Evolutionary conservation across 2,329 filamentous ascomycete species (phyloP), one percentile per base, ranked within the genome.

Genomic region (Ophiostoma quercus): DNA sequence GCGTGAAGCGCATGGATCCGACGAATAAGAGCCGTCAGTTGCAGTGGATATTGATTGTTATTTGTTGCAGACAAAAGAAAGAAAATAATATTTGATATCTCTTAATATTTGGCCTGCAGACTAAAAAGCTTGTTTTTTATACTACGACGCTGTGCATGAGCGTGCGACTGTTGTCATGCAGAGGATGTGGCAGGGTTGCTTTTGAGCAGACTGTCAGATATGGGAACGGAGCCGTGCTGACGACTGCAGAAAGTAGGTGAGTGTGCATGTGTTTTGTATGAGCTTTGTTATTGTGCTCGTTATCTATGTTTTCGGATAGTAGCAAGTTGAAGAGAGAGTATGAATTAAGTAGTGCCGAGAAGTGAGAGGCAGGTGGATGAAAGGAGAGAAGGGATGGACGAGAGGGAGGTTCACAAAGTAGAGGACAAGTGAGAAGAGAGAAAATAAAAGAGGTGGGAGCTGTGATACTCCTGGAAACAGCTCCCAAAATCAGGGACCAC

Each of bases 41-140:
- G 43, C 14, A 16, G 6, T 51, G n/a, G 34, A 34, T 34, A 6
- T 51, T 2, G 3, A n/a, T n/a, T 51, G 7, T n/a, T 25, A 22
- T 57, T 25, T 57, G 1, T 22, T 47, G 14, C 3, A 6, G 14
- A 47, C 14, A 47, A n/a, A 19, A n/a, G 14, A 47, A 16, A 19
- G 1, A 47, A 19, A 47, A 19, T 7, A 19, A 47, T 19, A 19
- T 19, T 3, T 2, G 16, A 47, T 19, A 47, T 47, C 4, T 29
- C 25, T 29, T 29, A 1, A 29, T 29, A 29, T 29, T 16, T 43
- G 16, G 16, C n/a, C 6, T 57, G 51, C 51, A 57, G 51, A 11
- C 51, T 57, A 25, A 57, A 57, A 57, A 57, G 51, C 51, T 57
- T 57, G n/a, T 57, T 57, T 57, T n/a, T 57, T 57, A 22, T 57